Evolutionary conservation across 2,329 filamentous ascomycete genomes (phyloP).

Genomic region (Stagonosporopsis chrysanthemi): DNA sequence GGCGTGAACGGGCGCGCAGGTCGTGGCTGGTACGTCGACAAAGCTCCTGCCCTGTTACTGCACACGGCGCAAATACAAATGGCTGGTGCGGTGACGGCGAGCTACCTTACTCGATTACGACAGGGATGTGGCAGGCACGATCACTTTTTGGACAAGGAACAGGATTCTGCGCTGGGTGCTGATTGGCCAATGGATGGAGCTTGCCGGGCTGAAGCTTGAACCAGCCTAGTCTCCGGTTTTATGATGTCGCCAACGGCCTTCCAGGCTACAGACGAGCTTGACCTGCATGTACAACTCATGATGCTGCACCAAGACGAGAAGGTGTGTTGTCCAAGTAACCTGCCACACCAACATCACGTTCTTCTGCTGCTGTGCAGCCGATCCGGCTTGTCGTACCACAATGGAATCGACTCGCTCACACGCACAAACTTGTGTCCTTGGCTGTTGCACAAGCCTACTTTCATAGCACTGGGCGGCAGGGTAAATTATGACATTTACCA

Average conservation of each 20-base stretch:
- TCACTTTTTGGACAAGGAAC: conserved; percentile 24
- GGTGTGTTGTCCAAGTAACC: conserved; percentile 18
- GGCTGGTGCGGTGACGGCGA: conserved; percentile 27
- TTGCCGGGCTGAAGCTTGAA: conserved; percentile 15
- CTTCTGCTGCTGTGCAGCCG: conserved; percentile 10
- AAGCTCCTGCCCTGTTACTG: conserved; percentile 21
- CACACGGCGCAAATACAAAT: conserved; percentile 21
- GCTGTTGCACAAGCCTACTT: conserved; percentile 17
- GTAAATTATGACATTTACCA: conserved; percentile 23
- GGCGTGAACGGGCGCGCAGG: conserved; percentile 19
- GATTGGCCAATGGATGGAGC: conserved; percentile 27
- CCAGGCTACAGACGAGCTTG: conserved; percentile 3
- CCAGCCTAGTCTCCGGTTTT: conserved; percentile 21
- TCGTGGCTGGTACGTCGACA: conserved; percentile 20
- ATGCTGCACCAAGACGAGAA: conserved; percentile 8
- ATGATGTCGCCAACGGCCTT: conserved; percentile 30
- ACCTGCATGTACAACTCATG: conserved; percentile 32
- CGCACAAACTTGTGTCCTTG: conserved; percentile 13
- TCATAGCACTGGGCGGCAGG: conserved; percentile 12
- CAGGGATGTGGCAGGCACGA: conserved; percentile 30
- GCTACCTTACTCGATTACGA: conserved; percentile 5
- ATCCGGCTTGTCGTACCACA: conserved; percentile 12
- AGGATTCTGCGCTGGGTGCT: neutral
- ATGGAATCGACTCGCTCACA: conserved; percentile 14
- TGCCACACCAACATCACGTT: conserved; percentile 16